Base-by-base conservation (phyloP, 1,284 basidiomycete genomes). In the Sporisorium reilianum region DNA sequence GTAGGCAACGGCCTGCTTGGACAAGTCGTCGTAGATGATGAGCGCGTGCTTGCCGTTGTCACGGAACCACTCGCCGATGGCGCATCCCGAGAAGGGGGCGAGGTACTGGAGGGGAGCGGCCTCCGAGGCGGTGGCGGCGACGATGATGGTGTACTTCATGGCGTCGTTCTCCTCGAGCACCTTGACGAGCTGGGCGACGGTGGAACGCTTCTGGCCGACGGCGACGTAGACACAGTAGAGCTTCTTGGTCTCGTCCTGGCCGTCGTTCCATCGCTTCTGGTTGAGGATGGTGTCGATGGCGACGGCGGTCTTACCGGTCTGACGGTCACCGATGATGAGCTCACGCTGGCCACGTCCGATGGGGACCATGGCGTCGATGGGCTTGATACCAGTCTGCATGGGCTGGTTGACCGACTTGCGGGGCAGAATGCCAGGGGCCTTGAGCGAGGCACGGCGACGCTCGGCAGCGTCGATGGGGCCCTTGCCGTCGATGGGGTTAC, bases 31-130 rank as follows among this genome's bases (percentile, higher is more conserved):
- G 88, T 97, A 99, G 89, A 99, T 93, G 88, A 99, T 98, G 85
- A 98, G 90, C 82, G 96, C 89, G 88, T 89, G 89, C 87, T 93
- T 96, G 89, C 94, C 95, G 87, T 99, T 98, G 89, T 99, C 96
- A 89, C 96, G 94, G 96, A 99, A 99, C 96, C 96, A 99, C 89
- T 99, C 96, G 87, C 96, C 96, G 93, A 99, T 99, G 85, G 96
- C 95, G 88, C 94, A 96, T 79, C 96, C 96, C 83, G 96, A 96
- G 94, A 99, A 99, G 84, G 96, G 96, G 85, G 96, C 96, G 80
- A 98, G 92, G 89, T 97, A 99, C 87, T 98, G 96, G 66, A 99
- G 90, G 80, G 96, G 96, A 84, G 96, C 96, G 85, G 96, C 96
- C 89, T 99, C 96, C 45, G 95, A 97, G 73, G 96, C 96, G 76